Percentiles rank a stretch among this genome's conserved stretches.
Evolutionary conservation across 2,329 filamentous ascomycete genomes (phyloP).

Genomic region (Cryphonectria nitschkei): DNA sequence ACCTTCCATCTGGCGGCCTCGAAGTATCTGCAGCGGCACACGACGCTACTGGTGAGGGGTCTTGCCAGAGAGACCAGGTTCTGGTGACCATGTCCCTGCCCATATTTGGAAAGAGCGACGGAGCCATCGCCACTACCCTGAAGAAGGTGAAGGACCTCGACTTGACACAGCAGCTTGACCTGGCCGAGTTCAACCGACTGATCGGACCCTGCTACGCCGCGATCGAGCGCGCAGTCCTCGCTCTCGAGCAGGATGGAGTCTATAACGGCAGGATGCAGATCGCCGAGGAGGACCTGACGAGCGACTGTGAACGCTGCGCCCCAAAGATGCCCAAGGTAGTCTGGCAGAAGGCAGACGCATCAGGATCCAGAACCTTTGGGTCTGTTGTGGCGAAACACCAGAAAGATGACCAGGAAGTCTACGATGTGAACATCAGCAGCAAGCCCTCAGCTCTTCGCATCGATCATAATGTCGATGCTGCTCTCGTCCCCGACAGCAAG

Average conservation of each 20-base stretch:
- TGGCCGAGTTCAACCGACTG: constrained; percentile 23
- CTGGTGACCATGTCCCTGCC: constrained; percentile 26
- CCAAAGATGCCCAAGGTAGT: constrained; percentile 13
- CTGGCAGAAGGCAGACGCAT: constrained; percentile 6
- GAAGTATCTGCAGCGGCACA: background rate
- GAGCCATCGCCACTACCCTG: background rate
- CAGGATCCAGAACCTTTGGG: background rate
- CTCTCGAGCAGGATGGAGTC: background rate
- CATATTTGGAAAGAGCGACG: constrained; percentile 12
- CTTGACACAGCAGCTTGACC: constrained; percentile 23
- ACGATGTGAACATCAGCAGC: background rate
- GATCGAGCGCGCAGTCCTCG: constrained; percentile 19
- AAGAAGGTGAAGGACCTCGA: constrained; percentile 23
- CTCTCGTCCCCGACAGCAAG: background rate
- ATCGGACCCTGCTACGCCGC: constrained; percentile 22
- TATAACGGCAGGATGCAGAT: constrained; percentile 4
- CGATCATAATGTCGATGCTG: constrained; percentile 17
- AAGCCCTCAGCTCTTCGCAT: constrained; percentile 19
- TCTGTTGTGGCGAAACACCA: constrained; percentile 15
- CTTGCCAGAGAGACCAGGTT: constrained; percentile 20
- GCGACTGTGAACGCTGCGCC: constrained; percentile 14
- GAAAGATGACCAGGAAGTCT: constrained; percentile 13
- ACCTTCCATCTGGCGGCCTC: background rate
- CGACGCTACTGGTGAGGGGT: background rate
- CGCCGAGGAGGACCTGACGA: background rate